These are phyloP conservation scores for Obelidium mucronatum DNA, from an alignment of 192 early-diverging fungal genomes.

Conservation along the genomic window DNA sequence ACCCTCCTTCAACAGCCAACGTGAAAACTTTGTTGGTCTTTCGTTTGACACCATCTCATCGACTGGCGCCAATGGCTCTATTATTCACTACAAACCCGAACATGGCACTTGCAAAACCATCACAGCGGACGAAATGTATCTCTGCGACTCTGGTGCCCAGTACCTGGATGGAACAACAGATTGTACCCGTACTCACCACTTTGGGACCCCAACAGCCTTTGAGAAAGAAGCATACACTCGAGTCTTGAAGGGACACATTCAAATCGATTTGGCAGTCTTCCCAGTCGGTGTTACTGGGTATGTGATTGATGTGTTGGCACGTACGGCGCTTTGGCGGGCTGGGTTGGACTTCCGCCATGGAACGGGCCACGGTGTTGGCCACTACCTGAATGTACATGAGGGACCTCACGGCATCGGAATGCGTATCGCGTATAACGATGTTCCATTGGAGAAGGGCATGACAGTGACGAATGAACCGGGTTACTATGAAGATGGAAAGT, in stretches of 20 bases:
- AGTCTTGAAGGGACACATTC: constrained; percentile 98
- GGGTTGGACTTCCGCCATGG: constrained; percentile 97
- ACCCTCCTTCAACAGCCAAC: too few species aligned
- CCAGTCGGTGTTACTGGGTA: constrained; percentile 81
- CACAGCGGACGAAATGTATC: constrained; percentile 79
- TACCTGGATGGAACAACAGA: constrained; percentile 97
- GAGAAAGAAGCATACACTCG: constrained; percentile 95
- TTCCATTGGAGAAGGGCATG: constrained; percentile 87
- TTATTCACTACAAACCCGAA: constrained; percentile 97
- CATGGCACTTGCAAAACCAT: constrained; percentile 79
- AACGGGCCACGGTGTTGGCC: constrained; percentile 97
- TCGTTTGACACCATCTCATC: constrained; percentile 97
- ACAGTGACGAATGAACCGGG: constrained; percentile 97
- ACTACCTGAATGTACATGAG: constrained; percentile 94
- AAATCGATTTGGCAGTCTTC: constrained; percentile 88
- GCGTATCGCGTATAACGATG: constrained; percentile 75
- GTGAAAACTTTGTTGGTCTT: constrained; percentile 86
- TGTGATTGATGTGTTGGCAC: constrained; percentile 88
- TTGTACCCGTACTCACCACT: constrained; percentile 94
- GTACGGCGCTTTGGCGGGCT: constrained; percentile 86
- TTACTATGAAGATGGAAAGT: constrained; percentile 95
- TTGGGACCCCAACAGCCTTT: constrained; percentile 80
- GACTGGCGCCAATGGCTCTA: constrained; percentile 94
- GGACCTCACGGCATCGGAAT: constrained; percentile 93
- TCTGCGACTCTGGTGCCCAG: constrained; percentile 97